Conservation (phyloP, 768 basidiomycete genomes). For the Collybia nuda region DNA sequence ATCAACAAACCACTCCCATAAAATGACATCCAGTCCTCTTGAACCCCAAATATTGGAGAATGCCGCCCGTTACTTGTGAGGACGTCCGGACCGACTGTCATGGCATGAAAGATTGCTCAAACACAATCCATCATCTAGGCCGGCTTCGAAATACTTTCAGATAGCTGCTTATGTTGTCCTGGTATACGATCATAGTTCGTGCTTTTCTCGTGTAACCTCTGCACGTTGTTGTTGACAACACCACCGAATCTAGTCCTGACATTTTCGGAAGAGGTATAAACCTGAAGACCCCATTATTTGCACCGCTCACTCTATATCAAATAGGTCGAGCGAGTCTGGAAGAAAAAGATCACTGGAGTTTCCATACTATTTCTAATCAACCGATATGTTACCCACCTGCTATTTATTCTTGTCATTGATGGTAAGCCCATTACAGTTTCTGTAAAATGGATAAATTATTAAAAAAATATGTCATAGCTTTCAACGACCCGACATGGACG, state of each 20-base stretch:
- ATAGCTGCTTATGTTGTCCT: constrained; percentile 12
- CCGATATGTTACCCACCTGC: constrained; percentile 25
- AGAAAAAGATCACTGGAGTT: constrained; percentile 18
- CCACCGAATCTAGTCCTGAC: constrained; percentile 5
- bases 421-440: no score
- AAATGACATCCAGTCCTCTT: no score
- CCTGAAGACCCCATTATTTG: neutral
- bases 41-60: no score
- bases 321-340: constrained; percentile 30
- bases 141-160: constrained; percentile 4
- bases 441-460: no score
- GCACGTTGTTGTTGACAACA: neutral
- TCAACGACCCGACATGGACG: constrained; percentile 22
- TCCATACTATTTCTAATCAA: constrained; percentile 16
- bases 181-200: constrained; percentile 14
- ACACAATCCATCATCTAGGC: constrained; percentile 1
- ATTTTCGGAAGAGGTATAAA: constrained; percentile 7
- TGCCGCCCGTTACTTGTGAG: no score
- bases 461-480: constrained; percentile 12
- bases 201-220: neutral
- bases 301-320: neutral
- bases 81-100: no score
- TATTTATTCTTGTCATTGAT: constrained; percentile 22
- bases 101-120: no score
- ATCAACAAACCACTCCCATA: no score